Evolutionary conservation across 371 early-diverging fungal genomes (phyloP).

Genomic region (Entomophthora muscae): DNA sequence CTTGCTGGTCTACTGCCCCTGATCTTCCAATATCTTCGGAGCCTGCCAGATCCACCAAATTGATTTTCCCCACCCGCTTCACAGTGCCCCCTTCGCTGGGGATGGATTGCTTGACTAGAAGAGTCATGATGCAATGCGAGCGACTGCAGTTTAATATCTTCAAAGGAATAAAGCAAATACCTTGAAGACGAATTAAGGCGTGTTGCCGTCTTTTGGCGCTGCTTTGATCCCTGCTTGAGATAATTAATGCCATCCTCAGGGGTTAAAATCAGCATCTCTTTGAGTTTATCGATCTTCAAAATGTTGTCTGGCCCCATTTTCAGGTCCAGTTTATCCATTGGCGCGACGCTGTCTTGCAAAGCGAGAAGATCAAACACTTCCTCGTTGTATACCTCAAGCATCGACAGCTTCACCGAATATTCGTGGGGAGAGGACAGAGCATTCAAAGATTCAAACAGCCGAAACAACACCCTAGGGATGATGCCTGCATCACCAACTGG

Average conservation of each 20-base stretch:
- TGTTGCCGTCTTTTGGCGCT: constrained; percentile 69
- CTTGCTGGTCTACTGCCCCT: constrained; percentile 65
- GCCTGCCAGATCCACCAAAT: constrained; percentile 95
- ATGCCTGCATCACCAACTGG: constrained; percentile 45
- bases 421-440: constrained; percentile 43
- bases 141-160: constrained; percentile 26
- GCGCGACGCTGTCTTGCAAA: constrained; percentile 19
- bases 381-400: constrained; percentile 99
- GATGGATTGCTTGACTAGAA: constrained; percentile 60
- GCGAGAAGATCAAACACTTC: constrained; percentile 83
- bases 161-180: constrained; percentile 10
- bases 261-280: constrained; percentile 42
- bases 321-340: constrained; percentile 38
- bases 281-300: constrained; percentile 54
- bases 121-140: constrained; percentile 81
- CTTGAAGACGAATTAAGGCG: constrained; percentile 70
- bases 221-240: constrained; percentile 50
- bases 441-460: constrained; percentile 46
- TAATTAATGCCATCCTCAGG: constrained; percentile 56
- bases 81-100: constrained; percentile 59
- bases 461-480: constrained; percentile 69
- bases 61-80: constrained; percentile 69
- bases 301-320: constrained; percentile 34
- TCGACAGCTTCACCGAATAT: constrained; percentile 86
- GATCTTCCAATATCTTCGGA: constrained; percentile 83